Percentiles rank a stretch among this genome's conserved stretches.
These are phyloP conservation scores for Vicia sativa DNA, from an alignment of 306 rosid genomes.

Conservation along the genomic window DNA sequence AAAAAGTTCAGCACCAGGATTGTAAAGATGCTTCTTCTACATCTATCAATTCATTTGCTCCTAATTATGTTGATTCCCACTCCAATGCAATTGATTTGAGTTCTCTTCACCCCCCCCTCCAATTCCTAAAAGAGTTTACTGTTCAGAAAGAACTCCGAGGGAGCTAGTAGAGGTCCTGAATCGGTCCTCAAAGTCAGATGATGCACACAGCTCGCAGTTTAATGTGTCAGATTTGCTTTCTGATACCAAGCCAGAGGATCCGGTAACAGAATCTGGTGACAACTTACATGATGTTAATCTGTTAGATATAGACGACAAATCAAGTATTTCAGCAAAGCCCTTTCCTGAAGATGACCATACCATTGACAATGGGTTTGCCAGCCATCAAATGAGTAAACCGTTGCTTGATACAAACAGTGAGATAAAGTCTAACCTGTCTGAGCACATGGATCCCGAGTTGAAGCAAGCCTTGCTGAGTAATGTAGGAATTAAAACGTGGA, in stretches of 20 bases:
- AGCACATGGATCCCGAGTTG: slow-evolving; percentile 46
- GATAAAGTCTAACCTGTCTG: slow-evolving; percentile 51
- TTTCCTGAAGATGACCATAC: slow-evolving; percentile 45
- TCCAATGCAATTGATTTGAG: slow-evolving; percentile 62
- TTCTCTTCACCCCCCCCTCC: slow-evolving; percentile 59
- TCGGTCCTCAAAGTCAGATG: slow-evolving; percentile 81
- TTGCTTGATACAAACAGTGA: slow-evolving; percentile 54
- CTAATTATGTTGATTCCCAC: slow-evolving; percentile 51
- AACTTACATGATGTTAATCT: slow-evolving; percentile 52
- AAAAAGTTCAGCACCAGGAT: slow-evolving; percentile 54
- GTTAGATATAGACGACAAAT: slow-evolving; percentile 32
- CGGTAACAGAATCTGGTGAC: slow-evolving; percentile 45
- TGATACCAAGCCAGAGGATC: slow-evolving; percentile 45
- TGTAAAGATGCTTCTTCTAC: slow-evolving; percentile 49
- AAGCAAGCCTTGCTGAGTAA: slow-evolving; percentile 43
- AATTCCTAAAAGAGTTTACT: slow-evolving; percentile 65
- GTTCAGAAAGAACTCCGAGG: slow-evolving; percentile 81
- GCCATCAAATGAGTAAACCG: slow-evolving; percentile 53
- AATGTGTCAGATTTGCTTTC: slow-evolving; percentile 56
- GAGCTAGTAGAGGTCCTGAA: slow-evolving; percentile 74
- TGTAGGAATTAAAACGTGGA: slow-evolving; percentile 36
- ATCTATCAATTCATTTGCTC: slow-evolving; percentile 47
- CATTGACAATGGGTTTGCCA: slow-evolving; percentile 53
- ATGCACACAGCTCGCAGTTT: slow-evolving; percentile 53
- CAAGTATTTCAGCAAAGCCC: slow-evolving; percentile 31